Conservation (phyloP, 345 rosid genomes). For the Abelmoschus esculentus region DNA sequence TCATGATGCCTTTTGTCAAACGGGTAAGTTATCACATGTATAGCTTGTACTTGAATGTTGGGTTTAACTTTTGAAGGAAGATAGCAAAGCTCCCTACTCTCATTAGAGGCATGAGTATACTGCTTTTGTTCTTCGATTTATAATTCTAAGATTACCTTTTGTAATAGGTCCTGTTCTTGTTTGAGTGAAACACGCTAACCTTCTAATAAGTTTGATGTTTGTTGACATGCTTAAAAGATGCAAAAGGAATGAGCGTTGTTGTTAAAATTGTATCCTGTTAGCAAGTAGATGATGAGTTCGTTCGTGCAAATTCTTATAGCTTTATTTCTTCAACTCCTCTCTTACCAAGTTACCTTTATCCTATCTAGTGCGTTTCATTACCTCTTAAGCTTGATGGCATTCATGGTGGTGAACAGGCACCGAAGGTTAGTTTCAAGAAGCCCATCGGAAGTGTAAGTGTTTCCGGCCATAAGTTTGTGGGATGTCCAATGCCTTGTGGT, state of each 20-base stretch:
- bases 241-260: background rate
- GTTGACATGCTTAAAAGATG: background rate
- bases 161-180: no score
- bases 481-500: conserved; percentile 99
- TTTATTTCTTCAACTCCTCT: background rate
- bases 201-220: background rate
- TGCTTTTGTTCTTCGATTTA: no score
- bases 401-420: conserved; percentile 51
- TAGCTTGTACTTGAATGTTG: background rate
- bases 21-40: conserved; percentile 39
- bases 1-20: conserved; percentile 97
- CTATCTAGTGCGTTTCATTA: background rate
- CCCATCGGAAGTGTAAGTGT: conserved; percentile 96
- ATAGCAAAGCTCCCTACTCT: background rate
- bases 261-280: background rate
- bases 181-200: no score
- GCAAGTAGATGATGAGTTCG: background rate
- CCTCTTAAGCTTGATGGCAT: conserved; percentile 6
- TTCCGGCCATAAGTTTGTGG: conserved; percentile 90
- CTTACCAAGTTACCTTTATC: background rate
- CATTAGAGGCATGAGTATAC: no score
- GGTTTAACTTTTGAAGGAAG: background rate
- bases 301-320: background rate
- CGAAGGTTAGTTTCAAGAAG: conserved; percentile 82
- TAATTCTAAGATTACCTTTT: no score